Percentiles rank a stretch among this genome's conserved stretches.
Conservation (phyloP, 306 rosid species). For the Crotalaria pallida region DNA sequence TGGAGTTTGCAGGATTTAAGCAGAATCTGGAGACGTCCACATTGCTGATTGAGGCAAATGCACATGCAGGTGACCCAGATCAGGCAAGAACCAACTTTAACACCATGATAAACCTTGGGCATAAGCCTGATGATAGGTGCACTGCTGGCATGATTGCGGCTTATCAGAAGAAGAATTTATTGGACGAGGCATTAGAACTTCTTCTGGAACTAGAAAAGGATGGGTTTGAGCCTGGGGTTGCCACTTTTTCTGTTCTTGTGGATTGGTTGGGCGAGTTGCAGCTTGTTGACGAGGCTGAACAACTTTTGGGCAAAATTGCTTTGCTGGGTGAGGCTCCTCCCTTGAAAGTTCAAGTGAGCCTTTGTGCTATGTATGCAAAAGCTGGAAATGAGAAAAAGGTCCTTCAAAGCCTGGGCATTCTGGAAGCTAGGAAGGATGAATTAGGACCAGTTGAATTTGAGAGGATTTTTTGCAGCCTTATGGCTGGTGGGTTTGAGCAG, state of each 20-base stretch:
- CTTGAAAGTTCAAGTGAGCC: slow-evolving; percentile 65
- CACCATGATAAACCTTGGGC: slow-evolving; percentile 51
- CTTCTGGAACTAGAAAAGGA: slow-evolving; percentile 61
- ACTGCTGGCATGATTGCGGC: slow-evolving; percentile 77
- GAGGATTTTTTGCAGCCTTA: slow-evolving; percentile 52
- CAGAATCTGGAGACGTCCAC: slow-evolving; percentile 53
- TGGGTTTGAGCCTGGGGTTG: slow-evolving; percentile 80
- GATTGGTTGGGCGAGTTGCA: slow-evolving; percentile 81
- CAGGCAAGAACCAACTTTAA: slow-evolving; percentile 63
- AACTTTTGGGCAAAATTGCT: slow-evolving; percentile 58
- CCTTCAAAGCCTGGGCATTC: slow-evolving; percentile 62
- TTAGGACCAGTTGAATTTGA: slow-evolving; percentile 47
- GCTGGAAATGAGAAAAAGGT: slow-evolving; percentile 73
- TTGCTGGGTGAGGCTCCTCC: slow-evolving; percentile 72
- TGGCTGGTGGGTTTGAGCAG: slow-evolving; percentile 53
- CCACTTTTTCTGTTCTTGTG: slow-evolving; percentile 70
- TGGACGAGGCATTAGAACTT: slow-evolving; percentile 68
- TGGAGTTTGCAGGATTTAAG: slow-evolving; percentile 59
- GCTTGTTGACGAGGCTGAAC: slow-evolving; percentile 81
- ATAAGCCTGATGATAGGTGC: slow-evolving; percentile 72
- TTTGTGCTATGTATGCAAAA: slow-evolving; percentile 75
- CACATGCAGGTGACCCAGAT: slow-evolving; percentile 38
- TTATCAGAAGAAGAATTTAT: slow-evolving; percentile 51
- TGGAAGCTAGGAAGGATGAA: slow-evolving; percentile 68
- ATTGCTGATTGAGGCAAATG: slow-evolving; percentile 60